These are phyloP conservation scores for Thelonectria olida DNA, from an alignment of 2,329 filamentous ascomycete species.

Conservation along the genomic window DNA sequence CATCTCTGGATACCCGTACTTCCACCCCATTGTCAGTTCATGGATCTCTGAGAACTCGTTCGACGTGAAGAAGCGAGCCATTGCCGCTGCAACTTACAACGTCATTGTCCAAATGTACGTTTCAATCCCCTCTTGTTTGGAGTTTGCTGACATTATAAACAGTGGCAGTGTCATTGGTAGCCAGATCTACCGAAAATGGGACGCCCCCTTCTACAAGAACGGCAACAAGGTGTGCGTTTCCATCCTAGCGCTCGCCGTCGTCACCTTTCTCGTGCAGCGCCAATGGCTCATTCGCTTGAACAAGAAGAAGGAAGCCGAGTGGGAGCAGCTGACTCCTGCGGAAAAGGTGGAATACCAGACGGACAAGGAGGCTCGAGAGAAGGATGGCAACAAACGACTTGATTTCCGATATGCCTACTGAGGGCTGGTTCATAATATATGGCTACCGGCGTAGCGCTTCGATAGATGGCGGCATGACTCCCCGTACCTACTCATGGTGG, in stretches of 20 bases:
- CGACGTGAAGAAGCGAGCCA: slow-evolving; percentile 58
- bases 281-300: slow-evolving; percentile 56
- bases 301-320: slow-evolving; percentile 56
- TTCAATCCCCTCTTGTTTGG: fast-evolving
- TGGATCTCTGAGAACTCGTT: slow-evolving; percentile 62
- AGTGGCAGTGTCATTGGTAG: slow-evolving; percentile 52
- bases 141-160: slow-evolving; percentile 2
- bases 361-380: slow-evolving; percentile 53
- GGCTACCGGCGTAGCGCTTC: no score
- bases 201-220: slow-evolving; percentile 64
- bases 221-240: slow-evolving; percentile 67
- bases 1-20: slow-evolving; percentile 65
- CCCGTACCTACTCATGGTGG: no score
- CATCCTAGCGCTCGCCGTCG: slow-evolving; percentile 58
- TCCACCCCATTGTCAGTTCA: slow-evolving; percentile 62
- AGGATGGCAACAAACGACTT: slow-evolving; percentile 59
- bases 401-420: slow-evolving; percentile 62
- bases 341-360: slow-evolving; percentile 57
- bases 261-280: slow-evolving; percentile 60
- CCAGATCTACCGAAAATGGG: slow-evolving; percentile 61
- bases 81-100: slow-evolving; percentile 59
- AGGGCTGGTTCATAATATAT: not conserved
- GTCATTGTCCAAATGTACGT: slow-evolving; percentile 55
- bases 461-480: not conserved
- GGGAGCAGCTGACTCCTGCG: slow-evolving; percentile 55